Base-by-base conservation (phyloP, 169 alveolate species). In the Cryptosporidium andersoni region DNA sequence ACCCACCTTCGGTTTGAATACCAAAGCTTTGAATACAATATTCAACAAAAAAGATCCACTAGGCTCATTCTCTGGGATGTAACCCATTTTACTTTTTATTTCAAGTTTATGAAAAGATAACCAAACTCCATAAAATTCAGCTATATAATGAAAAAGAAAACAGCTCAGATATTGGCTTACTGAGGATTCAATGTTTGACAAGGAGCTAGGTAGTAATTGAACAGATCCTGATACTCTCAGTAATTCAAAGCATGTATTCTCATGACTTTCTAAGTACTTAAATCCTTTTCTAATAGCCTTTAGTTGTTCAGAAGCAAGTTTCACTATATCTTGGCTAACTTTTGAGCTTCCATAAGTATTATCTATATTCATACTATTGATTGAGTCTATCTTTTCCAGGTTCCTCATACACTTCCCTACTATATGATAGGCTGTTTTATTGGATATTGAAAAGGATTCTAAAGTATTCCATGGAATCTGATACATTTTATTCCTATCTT, bases 71-170 rank as follows among this genome's bases (percentile, higher is more conserved):
- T 74, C 85, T 39, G 85, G 85, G 1, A 74, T 58, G 60, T 74
- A 74, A 1, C 85, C 85, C 43, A 58, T 43, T 58, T 52, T 58
- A n/a, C 45, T 74, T 6, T 14, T 42, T 3, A 68, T 47, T 45
- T 68, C 60, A n/a, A 74, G 36, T 74, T 60, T 74, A 42, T 74
- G 85, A 74, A 74, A 74, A 52, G 74, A 74, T 8, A 74, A 36
- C 85, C 85, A 74, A 74, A 74, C 62, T 36, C 85, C 85, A 43
- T 74, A 55, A 36, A 56, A 74, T 39, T 74, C 85, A 9, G 85
- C 85, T 16, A 74, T 74, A 74, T 74, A 74, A 42, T 74, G 85
- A 74, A 74, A 74, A 39, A 74, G 45, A 43, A 74, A 74, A 43
- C 60, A 74, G 25, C 85, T 58, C 60, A 74, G 34, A 45, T 74